These are phyloP conservation scores for Nakazawaea ishiwadae DNA, from an alignment of 805 yeast species.

Conservation along the genomic window DNA sequence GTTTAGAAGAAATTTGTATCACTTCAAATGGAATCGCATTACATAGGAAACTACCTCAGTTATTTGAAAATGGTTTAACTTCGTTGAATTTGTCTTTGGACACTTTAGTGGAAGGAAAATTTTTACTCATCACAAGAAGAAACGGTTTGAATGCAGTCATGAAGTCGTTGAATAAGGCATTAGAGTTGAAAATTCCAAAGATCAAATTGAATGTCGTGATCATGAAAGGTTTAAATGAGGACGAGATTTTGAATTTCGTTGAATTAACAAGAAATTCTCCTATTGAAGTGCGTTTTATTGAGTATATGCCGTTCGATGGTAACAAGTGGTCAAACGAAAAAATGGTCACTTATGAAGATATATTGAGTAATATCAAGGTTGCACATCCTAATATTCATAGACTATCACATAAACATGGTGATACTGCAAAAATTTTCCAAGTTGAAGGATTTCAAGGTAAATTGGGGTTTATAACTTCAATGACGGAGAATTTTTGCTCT, in stretches of 20 bases:
- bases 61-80: constrained; percentile 38
- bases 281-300: constrained; percentile 48
- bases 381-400: constrained; percentile 24
- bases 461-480: constrained; percentile 50
- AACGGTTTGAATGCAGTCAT: constrained; percentile 43
- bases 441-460: constrained; percentile 39
- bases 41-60: constrained; percentile 39
- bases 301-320: constrained; percentile 57
- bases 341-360: constrained; percentile 41
- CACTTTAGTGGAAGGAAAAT: constrained; percentile 48
- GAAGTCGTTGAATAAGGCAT: constrained; percentile 37
- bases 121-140: constrained; percentile 41
- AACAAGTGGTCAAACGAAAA: constrained; percentile 45
- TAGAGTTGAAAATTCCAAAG: constrained; percentile 37
- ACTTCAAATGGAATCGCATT: constrained; percentile 50
- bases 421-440: constrained; percentile 42
- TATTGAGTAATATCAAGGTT: constrained; percentile 27
- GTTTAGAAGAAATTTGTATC: constrained; percentile 42
- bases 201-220: constrained; percentile 48
- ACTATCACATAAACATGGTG: constrained; percentile 32
- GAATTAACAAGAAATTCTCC: constrained; percentile 32
- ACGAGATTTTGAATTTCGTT: constrained; percentile 44
- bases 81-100: constrained; percentile 45
- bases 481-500: constrained; percentile 49
- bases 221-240: constrained; percentile 45